These are phyloP conservation scores for Vigna nakashimae DNA, from an alignment of 306 rosid genomes.

Conservation along the genomic window DNA sequence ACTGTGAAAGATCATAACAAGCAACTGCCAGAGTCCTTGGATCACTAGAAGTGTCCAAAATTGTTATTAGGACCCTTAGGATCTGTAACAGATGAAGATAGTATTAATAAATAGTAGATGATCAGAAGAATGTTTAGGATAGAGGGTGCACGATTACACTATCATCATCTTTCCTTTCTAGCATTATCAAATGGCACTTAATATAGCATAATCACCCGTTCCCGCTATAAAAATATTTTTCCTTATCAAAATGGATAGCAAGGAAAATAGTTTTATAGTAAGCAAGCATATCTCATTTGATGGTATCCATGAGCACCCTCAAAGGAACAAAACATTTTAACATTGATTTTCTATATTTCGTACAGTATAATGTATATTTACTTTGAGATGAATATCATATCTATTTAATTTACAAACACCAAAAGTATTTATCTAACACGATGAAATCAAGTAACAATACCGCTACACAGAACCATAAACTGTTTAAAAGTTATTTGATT, in stretches of 20 bases:
- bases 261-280: neutral
- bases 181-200: slow-evolving; percentile 22
- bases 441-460: neutral
- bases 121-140: neutral
- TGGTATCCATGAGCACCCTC: neutral
- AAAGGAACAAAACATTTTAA: slow-evolving; percentile 12
- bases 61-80: slow-evolving; percentile 85
- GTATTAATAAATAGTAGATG: slow-evolving; percentile 36
- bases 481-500: neutral
- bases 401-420: neutral
- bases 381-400: neutral
- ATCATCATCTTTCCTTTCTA: neutral
- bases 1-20: slow-evolving; percentile 93
- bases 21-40: slow-evolving; percentile 90
- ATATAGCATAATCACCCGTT: slow-evolving; percentile 14
- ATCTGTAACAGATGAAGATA: slow-evolving; percentile 64
- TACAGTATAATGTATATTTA: neutral
- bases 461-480: slow-evolving; percentile 2
- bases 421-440: neutral
- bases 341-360: neutral
- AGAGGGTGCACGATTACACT: slow-evolving; percentile 1
- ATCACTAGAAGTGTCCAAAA: slow-evolving; percentile 84
- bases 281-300: neutral
- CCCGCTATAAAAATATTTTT: neutral
- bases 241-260: neutral